phyloP scores from a whole-genome alignment of 352 stramenopile genomes.

The Pythium coloratum region DNA sequence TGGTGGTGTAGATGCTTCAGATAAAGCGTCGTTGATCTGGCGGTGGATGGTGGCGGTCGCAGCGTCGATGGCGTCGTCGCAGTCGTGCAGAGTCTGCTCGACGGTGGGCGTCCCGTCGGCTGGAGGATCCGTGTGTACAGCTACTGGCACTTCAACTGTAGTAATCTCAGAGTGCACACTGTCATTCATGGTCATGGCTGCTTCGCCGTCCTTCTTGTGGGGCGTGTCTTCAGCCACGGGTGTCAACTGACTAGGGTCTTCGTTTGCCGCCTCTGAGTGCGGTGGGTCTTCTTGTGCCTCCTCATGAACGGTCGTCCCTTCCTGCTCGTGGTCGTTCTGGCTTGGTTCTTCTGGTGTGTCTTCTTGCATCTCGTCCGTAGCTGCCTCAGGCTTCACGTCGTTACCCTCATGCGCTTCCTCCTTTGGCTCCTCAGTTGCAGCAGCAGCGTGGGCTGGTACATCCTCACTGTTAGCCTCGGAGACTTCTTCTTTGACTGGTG shows the following conservation, averaged over 20 bases:
- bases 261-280: too few relatives aligned
- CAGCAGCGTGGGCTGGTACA: not conserved
- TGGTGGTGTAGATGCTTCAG: not conserved
- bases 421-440: not conserved
- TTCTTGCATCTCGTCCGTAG: not conserved
- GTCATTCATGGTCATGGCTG: too few relatives aligned
- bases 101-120: not conserved
- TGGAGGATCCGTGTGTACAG: not conserved
- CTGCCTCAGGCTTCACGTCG: not conserved
- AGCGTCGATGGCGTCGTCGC: constrained; percentile 17
- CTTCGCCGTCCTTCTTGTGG: not conserved
- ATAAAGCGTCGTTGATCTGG: constrained; percentile 14
- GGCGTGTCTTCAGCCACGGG: too few relatives aligned
- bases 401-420: not conserved
- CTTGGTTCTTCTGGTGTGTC: not conserved
- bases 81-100: constrained; percentile 16
- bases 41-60: constrained; percentile 6
- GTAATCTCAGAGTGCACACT: too few relatives aligned
- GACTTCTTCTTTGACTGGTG: not conserved
- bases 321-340: not conserved
- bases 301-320: too few relatives aligned
- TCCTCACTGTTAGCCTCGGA: not conserved
- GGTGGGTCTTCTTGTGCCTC: too few relatives aligned
- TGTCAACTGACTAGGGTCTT: too few relatives aligned
- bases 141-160: too few relatives aligned